Evolutionary conservation across 768 basidiomycete genomes (phyloP), one percentile per base, ranked within the genome.

Genomic region (Russula sp.): DNA sequence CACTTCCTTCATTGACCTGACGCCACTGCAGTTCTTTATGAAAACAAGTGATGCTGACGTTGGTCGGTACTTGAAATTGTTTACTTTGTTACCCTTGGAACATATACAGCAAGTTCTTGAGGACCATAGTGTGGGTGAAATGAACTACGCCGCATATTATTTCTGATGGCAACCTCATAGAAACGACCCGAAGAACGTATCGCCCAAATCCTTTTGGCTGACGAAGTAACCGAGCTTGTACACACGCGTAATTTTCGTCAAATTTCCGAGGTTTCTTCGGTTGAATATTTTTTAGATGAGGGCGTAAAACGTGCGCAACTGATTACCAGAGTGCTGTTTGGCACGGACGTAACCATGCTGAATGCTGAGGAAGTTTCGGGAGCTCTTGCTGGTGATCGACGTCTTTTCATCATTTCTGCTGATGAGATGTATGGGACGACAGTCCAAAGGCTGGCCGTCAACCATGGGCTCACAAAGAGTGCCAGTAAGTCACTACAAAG

Each of bases 1-100:
- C 18, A 10, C 7, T 11, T 51, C 36, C 36, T 2, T 20, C 18
- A 26, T 62, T 59, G 22, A 61, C 9, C 14, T 16, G 32, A 49
- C 11, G 16, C 22, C 55, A 8, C 62, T 16, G 14, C 67, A 99
- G 96, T 98, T 96, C 77, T 98, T 97, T 78, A 73, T 96, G 49
- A 84, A 88, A 69, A 85, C 70, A 11, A 61, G 69, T 22, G 68
- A 69, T 26, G 63, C 64, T 14, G 68, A 67, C n/a, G 68, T 69
- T 28, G 63, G 62, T 20, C 66, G 63, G 38, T 62, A 60, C 30
- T 34, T 69, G 53, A 69, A 68, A 52, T 16, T 69, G 48, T 69
- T 69, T 24, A 67, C 68, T 20, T 30, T 69, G n/a, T 44, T 69
- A 18, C 60, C 68, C 30, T 46, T 68, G 16, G 51, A 62, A 51